phyloP scores from a whole-genome alignment of 2,329 filamentous ascomycete genomes.

The Tolypocladium album region DNA sequence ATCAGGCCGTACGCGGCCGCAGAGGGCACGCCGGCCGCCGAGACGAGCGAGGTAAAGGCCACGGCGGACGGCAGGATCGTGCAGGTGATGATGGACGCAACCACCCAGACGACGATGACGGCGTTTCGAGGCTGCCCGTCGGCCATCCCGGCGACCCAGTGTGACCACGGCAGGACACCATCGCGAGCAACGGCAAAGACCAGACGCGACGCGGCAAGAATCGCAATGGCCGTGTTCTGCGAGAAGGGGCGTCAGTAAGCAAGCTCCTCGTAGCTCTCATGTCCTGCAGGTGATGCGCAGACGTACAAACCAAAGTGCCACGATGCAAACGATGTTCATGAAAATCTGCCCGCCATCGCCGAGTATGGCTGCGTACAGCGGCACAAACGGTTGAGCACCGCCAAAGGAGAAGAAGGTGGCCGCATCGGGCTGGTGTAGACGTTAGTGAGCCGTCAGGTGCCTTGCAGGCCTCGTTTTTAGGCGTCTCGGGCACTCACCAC shows the following conservation, averaged over 20 bases:
- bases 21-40: conserved; percentile 39
- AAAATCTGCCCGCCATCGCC: conserved; percentile 43
- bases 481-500: conserved; percentile 18
- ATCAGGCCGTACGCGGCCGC: conserved; percentile 41
- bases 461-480: no score
- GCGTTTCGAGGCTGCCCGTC: conserved; percentile 49
- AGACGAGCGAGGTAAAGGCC: conserved; percentile 43
- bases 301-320: neutral
- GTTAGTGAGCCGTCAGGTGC: neutral
- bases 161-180: conserved; percentile 47
- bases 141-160: conserved; percentile 44
- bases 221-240: conserved; percentile 47
- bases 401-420: conserved; percentile 31
- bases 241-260: neutral
- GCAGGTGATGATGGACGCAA: conserved; percentile 44
- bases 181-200: conserved; percentile 53
- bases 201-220: conserved; percentile 48
- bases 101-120: conserved; percentile 45
- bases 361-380: conserved; percentile 44
- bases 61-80: conserved; percentile 45
- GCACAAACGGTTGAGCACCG: conserved; percentile 47
- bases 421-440: neutral
- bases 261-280: neutral
- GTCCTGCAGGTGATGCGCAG: neutral
- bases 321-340: neutral